Evolutionary conservation across 257 asterid species (phyloP).

Genomic region (Forsythia suspensa): DNA sequence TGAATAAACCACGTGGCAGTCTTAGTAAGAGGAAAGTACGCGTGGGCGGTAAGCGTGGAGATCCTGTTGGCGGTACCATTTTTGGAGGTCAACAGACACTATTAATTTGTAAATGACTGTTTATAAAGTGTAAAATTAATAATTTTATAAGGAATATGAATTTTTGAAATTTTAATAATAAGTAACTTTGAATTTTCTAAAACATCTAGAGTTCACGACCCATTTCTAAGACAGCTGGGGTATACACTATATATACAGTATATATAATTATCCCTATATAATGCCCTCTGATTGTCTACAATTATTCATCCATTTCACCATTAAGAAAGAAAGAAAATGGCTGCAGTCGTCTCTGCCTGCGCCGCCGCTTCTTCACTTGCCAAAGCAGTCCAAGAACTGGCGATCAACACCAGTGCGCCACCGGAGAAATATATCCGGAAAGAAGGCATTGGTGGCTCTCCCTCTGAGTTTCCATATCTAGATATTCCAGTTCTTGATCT

Average conservation of each 20-base stretch:
- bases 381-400: constrained; percentile 32
- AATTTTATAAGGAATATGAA: too few species aligned
- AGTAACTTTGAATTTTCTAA: too few species aligned
- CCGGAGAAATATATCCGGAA: constrained; percentile 34
- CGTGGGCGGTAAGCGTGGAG: too few species aligned
- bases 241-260: not conserved
- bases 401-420: constrained; percentile 8
- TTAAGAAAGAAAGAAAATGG: not conserved
- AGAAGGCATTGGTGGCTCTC: constrained; percentile 20
- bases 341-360: not conserved
- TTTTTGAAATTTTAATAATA: too few species aligned
- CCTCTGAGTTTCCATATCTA: constrained; percentile 17
- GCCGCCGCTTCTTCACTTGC: not conserved
- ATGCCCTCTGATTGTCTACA: not conserved
- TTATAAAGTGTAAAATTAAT: too few species aligned
- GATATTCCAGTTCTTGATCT: constrained; percentile 37
- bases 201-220: too few species aligned
- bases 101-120: too few species aligned
- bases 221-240: too few species aligned
- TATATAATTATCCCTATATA: not conserved
- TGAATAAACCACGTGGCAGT: too few species aligned
- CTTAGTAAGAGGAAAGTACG: too few species aligned
- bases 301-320: not conserved
- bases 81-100: too few species aligned
- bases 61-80: too few species aligned